Percentiles rank a stretch among this genome's conserved stretches.
These are phyloP conservation scores for Penicillium pulvis DNA, from an alignment of 495 filamentous ascomycete genomes.

Conservation along the genomic window DNA sequence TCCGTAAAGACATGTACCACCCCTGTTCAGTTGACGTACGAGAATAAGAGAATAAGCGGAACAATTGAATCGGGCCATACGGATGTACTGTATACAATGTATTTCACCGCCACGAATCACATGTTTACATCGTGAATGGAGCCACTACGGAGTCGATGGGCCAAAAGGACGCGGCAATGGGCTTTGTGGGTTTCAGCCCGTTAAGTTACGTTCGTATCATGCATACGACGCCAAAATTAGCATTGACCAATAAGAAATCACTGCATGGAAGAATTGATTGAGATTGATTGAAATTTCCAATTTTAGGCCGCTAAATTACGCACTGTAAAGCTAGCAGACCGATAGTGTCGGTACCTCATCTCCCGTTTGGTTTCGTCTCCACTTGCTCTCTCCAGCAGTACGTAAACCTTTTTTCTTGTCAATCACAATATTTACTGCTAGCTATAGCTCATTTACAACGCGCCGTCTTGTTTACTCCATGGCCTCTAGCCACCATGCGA, in stretches of 20 bases:
- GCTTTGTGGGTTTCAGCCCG: background rate
- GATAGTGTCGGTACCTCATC: slow-evolving; percentile 4
- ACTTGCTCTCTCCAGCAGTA: background rate
- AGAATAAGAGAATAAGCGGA: too few species aligned
- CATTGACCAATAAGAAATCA: background rate
- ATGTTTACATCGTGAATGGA: background rate
- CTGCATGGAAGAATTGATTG: background rate
- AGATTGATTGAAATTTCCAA: slow-evolving; percentile 4
- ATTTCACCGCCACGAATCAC: background rate
- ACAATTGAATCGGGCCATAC: background rate
- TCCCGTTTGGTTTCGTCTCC: background rate
- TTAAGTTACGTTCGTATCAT: slow-evolving; percentile 9
- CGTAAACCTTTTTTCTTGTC: slow-evolving; percentile 1
- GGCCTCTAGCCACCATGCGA: slow-evolving; percentile 12
- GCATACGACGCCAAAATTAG: background rate
- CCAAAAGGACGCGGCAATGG: background rate
- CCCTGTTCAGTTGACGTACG: too few species aligned
- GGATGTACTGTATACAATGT: background rate
- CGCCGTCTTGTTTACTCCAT: background rate
- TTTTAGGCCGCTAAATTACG: background rate
- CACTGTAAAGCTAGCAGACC: slow-evolving; percentile 1
- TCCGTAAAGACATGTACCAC: background rate
- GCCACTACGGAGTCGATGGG: too few species aligned
- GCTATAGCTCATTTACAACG: background rate
- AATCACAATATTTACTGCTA: background rate